These are phyloP conservation scores for Metschnikowia matae DNA, from an alignment of 805 yeast genomes.

Conservation along the genomic window DNA sequence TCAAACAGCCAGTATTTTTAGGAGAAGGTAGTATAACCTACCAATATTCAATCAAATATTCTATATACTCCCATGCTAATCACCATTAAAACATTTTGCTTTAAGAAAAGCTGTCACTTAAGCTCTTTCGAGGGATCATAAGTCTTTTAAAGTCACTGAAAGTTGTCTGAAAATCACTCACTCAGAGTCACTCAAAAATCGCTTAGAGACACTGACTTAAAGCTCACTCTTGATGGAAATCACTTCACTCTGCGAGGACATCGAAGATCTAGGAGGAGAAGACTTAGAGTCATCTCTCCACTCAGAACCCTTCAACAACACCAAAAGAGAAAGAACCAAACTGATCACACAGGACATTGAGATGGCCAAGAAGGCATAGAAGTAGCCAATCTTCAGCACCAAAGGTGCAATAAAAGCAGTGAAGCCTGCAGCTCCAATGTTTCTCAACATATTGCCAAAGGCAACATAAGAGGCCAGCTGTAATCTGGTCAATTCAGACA, in stretches of 20 bases:
- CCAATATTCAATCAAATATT: too few species aligned
- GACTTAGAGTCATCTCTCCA: slow-evolving; percentile 6
- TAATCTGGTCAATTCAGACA: slow-evolving; percentile 46
- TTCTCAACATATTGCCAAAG: slow-evolving; percentile 49
- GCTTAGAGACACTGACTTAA: neutral
- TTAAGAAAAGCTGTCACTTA: too few species aligned
- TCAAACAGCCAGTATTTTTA: too few species aligned
- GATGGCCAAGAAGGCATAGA: slow-evolving; percentile 9
- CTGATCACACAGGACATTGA: slow-evolving; percentile 11
- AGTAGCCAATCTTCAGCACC: slow-evolving; percentile 33
- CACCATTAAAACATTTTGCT: too few species aligned
- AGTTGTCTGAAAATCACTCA: too few species aligned
- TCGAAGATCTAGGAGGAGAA: slow-evolving; percentile 1
- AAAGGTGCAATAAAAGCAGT: slow-evolving; percentile 42
- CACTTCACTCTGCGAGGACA: neutral
- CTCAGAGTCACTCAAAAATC: too few species aligned
- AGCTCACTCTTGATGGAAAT: neutral
- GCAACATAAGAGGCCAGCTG: slow-evolving; percentile 55
- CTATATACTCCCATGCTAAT: too few species aligned
- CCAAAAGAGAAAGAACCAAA: slow-evolving; percentile 9
- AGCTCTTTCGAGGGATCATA: too few species aligned
- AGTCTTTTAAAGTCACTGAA: too few species aligned
- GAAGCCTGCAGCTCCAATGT: slow-evolving; percentile 51
- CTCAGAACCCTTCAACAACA: slow-evolving; percentile 6
- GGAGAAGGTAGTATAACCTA: too few species aligned